Evolutionary conservation across 768 basidiomycete genomes (phyloP), one percentile per base, ranked within the genome.

Genomic region (Mycena belliarum): DNA sequence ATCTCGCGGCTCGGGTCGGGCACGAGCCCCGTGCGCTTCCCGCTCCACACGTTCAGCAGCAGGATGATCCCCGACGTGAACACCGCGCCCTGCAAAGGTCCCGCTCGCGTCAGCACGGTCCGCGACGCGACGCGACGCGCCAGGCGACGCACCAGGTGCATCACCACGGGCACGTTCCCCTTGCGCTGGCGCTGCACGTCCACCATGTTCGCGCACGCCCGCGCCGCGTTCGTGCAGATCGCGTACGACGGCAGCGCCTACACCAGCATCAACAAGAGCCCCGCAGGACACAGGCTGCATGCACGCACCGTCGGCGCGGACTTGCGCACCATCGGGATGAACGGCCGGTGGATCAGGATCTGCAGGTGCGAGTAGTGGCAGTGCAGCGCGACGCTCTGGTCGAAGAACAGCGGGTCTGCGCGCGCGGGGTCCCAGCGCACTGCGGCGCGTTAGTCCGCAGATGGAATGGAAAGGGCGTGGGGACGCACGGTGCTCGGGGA

Each of bases 221-320:
- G 79, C 2, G 93, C 89, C 0, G 93, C 86, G 60, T 91, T 94
- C 15, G 88, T 86, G 69, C 91, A 93, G 52, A 94, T 93, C 0
- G 90, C 89, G 32, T 93, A 75, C 0, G 91, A 66, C 73, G 88
- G 86, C 43, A 87, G 78, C 0, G 71, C 68, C 59, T 60, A 16
- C 7, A 41, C 4, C 6, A 41, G 12, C 21, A 10, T 2, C 7
- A 8, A 23, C 18, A 42, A n/a, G 5, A 44, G 40, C 15, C 10
- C 23, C 40, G 35, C 35, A 16, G 35, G 20, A 37, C n/a, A 32
- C 6, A 32, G 29, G 12, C 29, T 32, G 29, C 12, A 6, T 6
- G 29, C 1, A 55, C 51, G 1, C 37, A 60, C 59, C 2, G 70
- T 65, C 11, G 72, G 70, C 16, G 67, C 66, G 6, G 74, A 79